Percentiles rank a stretch among this genome's conserved stretches.
Evolutionary conservation across 2,329 filamentous ascomycete genomes (phyloP).

Genomic region (Talaromyces verruculosus): DNA sequence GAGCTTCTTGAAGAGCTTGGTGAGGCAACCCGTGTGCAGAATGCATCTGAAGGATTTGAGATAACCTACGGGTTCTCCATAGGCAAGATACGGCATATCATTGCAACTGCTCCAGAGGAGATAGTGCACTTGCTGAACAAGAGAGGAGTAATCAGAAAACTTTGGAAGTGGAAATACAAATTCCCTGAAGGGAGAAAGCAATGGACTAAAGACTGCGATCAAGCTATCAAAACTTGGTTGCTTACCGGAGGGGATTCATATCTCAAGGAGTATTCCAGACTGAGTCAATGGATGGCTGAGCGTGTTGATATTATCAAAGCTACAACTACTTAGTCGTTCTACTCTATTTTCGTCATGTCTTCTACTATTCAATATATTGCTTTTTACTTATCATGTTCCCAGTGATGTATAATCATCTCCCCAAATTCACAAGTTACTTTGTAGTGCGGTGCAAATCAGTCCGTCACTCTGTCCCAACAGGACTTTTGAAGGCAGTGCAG

Average conservation of each 20-base stretch:
- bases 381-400: neutral
- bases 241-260: neutral
- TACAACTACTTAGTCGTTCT: neutral
- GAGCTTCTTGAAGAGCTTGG: neutral
- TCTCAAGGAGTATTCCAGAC: neutral
- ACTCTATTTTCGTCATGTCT: neutral
- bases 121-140: neutral
- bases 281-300: neutral
- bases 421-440: neutral
- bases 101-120: neutral
- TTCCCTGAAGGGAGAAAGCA: neutral
- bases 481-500: neutral
- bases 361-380: neutral
- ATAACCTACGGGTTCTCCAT: neutral
- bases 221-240: neutral
- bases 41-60: neutral
- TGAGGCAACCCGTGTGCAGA: neutral
- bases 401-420: neutral
- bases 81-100: neutral
- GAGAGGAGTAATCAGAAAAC: neutral
- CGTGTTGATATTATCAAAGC: neutral
- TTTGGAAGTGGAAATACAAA: neutral
- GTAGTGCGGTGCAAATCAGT: neutral
- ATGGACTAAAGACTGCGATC: neutral
- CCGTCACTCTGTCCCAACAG: neutral